These are phyloP conservation scores for Populus davidiana DNA, from an alignment of 345 rosid species.

Conservation along the genomic window DNA sequence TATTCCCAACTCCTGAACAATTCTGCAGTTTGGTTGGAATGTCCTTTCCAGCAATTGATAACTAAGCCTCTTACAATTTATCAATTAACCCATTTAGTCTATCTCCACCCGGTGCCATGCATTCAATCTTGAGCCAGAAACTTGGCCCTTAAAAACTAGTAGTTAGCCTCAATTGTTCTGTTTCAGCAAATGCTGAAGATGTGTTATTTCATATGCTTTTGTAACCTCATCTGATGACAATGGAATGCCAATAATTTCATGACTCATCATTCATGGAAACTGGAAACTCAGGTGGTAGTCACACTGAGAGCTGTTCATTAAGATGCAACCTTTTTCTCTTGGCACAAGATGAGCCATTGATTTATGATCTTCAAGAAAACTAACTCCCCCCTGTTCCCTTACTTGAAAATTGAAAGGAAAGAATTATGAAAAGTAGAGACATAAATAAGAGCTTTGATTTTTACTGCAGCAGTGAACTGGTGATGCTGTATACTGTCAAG, in stretches of 20 bases:
- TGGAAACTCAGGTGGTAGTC: background rate
- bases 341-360: background rate
- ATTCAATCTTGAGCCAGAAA: background rate
- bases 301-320: background rate
- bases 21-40: background rate
- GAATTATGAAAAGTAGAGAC: background rate
- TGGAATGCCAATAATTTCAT: background rate
- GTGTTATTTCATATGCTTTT: background rate
- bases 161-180: background rate
- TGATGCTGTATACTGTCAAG: background rate
- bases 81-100: background rate
- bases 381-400: background rate
- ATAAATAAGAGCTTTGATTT: background rate
- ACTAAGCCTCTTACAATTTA: background rate
- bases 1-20: background rate
- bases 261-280: background rate
- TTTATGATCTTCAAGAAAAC: background rate
- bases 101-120: background rate
- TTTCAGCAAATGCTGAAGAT: background rate
- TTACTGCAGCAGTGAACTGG: background rate
- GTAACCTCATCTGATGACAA: background rate
- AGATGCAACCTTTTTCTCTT: background rate
- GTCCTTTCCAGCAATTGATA: background rate
- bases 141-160: background rate
- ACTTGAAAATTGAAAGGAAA: background rate